phyloP scores from a whole-genome alignment of 768 basidiomycete genomes.

The Asterophora lycoperdoides region DNA sequence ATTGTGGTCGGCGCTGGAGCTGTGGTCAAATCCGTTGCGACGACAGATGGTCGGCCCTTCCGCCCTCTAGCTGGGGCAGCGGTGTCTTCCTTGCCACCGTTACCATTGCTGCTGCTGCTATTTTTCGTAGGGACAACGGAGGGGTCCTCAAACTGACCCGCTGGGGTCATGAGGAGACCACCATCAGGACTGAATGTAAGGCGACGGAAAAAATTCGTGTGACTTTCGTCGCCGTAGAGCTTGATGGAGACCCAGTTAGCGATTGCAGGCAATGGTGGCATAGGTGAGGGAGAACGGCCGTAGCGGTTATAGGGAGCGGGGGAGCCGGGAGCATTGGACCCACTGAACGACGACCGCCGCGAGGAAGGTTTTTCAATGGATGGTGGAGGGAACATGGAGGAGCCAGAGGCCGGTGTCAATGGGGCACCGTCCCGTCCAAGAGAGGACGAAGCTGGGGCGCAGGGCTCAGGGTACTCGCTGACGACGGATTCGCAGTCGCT shows the following conservation, averaged over 20 bases:
- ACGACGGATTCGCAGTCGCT: conserved; percentile 66
- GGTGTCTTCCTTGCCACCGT: conserved; percentile 24
- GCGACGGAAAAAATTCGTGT: conserved; percentile 92
- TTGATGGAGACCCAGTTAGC: conserved; percentile 62
- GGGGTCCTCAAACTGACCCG: conserved; percentile 95
- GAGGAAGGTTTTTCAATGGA: conserved; percentile 54
- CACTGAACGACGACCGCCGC: conserved; percentile 71
- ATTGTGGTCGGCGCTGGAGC: conserved; percentile 41
- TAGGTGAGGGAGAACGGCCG: conserved; percentile 82
- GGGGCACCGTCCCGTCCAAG: conserved; percentile 34
- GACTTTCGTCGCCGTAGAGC: conserved; percentile 93
- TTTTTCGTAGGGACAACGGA: conserved; percentile 41
- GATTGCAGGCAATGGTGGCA: conserved; percentile 92
- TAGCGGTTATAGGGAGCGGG: conserved; percentile 61
- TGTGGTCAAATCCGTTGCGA: conserved; percentile 29
- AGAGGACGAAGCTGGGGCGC: conserved; percentile 16
- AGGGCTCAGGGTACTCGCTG: conserved; percentile 47
- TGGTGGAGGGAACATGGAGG: conserved; percentile 68
- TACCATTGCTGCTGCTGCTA: conserved; percentile 1
- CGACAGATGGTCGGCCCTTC: conserved; percentile 46
- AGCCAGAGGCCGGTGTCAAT: conserved; percentile 64
- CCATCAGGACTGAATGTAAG: conserved; percentile 95
- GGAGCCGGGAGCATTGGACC: conserved; percentile 75
- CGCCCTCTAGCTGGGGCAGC: conserved; percentile 54
- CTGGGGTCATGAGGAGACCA: conserved; percentile 87